Evolutionary conservation across 768 basidiomycete genomes (phyloP), one percentile per base, ranked within the genome.

Genomic region (Pleurotus eryngii): DNA sequence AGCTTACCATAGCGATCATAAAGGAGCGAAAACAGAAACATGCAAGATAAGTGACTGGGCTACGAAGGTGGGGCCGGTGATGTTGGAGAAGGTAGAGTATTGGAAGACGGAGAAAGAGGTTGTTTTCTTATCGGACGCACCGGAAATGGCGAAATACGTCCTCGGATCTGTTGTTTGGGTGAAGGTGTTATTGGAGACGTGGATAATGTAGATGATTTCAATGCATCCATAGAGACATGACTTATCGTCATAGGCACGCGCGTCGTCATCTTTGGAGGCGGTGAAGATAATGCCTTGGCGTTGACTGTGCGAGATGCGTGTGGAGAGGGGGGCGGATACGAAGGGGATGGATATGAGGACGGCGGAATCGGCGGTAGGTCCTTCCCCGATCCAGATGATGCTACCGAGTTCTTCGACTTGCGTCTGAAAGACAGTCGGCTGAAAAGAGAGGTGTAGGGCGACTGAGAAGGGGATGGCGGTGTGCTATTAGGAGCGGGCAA

Each of bases 381-480:
- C 24, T 54, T 54, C 18, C 11, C 27, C 9, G 51, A 18, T n/a
- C 42, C 51, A 11, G 51, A 1, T 11, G 49, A 22, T 9, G 49
- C 37, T 9, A 35, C 42, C 2, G 51, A 54, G 38, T 42, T 40
- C 39, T 54, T 54, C 12, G 51, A 54, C 15, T 54, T 54, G 18
- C 51, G 37, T 22, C 42, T 54, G 51, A 54, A 42, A 8, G 51
- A 54, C 1, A 54, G 51, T 6, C 51, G 51, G 37, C 51, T 42
- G 3, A 54, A 42, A 14, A 54, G 39, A 54, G 51, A 54, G 3
- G 51, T n/a, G 37, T 54, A 42, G 11, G 38, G 51, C 17, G 51
- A 40, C 24, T 26, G 24, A 26, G 24, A 26, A 26, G 24, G 24
- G 24, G 24, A 26, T 26, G 35, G 2, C 8, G 51, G 51, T 12